These are phyloP conservation scores for Schizochytrium sp. DNA, from an alignment of 108 stramenopile genomes.

Conservation along the genomic window DNA sequence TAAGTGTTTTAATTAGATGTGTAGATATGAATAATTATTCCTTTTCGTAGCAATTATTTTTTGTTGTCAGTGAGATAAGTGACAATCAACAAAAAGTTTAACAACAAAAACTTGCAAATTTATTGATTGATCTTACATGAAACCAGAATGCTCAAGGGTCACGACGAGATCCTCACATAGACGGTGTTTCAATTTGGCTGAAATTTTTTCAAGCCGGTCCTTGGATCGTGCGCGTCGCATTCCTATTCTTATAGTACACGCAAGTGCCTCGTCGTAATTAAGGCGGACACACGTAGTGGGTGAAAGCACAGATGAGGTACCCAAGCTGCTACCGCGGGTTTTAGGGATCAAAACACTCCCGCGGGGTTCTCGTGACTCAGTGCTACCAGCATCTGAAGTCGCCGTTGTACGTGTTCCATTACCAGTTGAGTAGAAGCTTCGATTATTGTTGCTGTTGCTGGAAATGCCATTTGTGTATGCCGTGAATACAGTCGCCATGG, in stretches of 20 bases:
- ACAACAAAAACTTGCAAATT: background rate
- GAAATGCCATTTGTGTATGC: background rate
- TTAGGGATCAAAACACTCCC: background rate
- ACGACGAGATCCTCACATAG: background rate
- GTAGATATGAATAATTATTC: too few relatives aligned
- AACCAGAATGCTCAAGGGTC: constrained; percentile 39
- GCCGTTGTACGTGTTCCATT: background rate
- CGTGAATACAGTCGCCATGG: background rate
- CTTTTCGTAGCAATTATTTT: background rate
- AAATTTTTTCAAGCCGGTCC: background rate
- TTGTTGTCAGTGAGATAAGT: background rate
- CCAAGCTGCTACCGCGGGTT: constrained; percentile 36
- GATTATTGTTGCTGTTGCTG: background rate
- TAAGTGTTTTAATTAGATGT: background rate
- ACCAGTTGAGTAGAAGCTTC: too few relatives aligned
- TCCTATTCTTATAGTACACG: background rate
- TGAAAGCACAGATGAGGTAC: background rate
- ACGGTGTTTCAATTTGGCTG: constrained; percentile 3
- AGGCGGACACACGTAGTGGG: background rate
- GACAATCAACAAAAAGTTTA: background rate
- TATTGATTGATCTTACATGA: constrained; percentile 13
- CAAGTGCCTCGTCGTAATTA: background rate
- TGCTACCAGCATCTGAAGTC: background rate
- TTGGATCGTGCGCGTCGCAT: background rate
- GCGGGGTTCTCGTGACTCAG: background rate